Base-by-base conservation (phyloP, 2,329 filamentous ascomycete genomes). In the Leptographium wingfieldii region DNA sequence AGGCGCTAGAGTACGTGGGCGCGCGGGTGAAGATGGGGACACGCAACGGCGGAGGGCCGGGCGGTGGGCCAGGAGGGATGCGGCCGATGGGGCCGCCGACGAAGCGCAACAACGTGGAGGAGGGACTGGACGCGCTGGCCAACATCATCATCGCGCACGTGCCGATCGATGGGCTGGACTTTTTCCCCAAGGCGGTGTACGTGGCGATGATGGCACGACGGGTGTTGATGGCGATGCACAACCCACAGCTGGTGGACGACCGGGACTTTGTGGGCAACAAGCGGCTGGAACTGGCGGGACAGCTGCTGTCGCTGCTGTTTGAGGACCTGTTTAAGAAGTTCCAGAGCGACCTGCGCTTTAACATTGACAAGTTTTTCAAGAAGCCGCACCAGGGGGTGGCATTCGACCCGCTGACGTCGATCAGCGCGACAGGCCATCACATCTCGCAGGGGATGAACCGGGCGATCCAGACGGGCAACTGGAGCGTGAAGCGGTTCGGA, bases 191-290 rank as follows among this genome's bases (percentile, higher is more conserved):
- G 71, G 92, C 92, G 27, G 82, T 97, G 10, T 99, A 97, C 68
- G 84, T 99, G 59, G 92, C 92, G 55, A 90, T 96, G 77, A 99
- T 99, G 94, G 90, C 91, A 33, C 87, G 94, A n/a, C 84, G 92
- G 71, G 92, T 97, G 3, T 75, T 99, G 56, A 96, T 97, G 88
- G 92, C 92, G 2, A 87, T 91, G 68, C 88, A 94, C 62, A 90
- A 99, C 68, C 83, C 88, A 1, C 90, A 87, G 60, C 77, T 97
- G 58, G 90, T 99, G 2, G 94, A 99, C 67, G 94, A 99, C 71
- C 83, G 94, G 69, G 95, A 99, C 73, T 99, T 97, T 68, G 91
- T 99, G 35, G 94, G 94, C 65, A 99, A 99, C 75, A 99, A 99
- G 74, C 85, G 94, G 62, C 78, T 99, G 52, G 94, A 99, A 72